Evolutionary conservation across 805 yeast species (phyloP), one percentile per base, ranked within the genome.

Genomic region (Nakazawaea pomicola): DNA sequence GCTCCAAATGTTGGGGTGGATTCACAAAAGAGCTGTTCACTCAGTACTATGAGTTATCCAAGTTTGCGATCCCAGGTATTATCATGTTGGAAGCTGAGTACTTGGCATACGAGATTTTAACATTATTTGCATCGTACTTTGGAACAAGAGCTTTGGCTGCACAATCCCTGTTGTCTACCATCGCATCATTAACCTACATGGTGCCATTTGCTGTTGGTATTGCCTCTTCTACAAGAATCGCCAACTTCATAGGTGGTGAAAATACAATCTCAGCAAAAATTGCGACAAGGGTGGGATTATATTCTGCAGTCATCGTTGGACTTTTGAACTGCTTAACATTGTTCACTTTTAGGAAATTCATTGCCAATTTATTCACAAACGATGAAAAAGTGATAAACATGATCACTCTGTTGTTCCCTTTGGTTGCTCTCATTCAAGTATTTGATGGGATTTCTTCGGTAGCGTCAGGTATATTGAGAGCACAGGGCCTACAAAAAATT

Each of bases 1-100:
- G 90, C 1, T 60, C 58, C 21, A 71, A 74, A 50, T 84, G 91
- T 51, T 83, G 91, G 91, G 72, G 65, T 46, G 91, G 91, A 0
- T 65, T 76, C 23, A 49, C 72, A 0, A 27, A 49, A 7, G 52
- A 53, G 16, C 55, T 61, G 3, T 55, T 62, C 38, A 49, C 52
- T 2, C 63, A 65, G 40, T 68, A 72, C 65, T 52, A 46, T 42
- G 68, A 57, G 36, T 54, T 64, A 61, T 68, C 67, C 42, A 57
- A 54, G 29, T 62, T 75, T 35, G 80, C 79, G 6, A 48, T 75
- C 18, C 73, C 77, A 3, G 82, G 82, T 1, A 64, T 73, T 18
- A 52, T 72, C 27, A 76, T 76, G 78, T 61, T 76, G 20, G 65
- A 73, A 31, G 75, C 80, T 1, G 82, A 76, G 49, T 74, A 73